A percentile compares a stretch with the other conserved stretches of the same genome.
These are phyloP conservation scores for Lasiodiplodia sp. DNA, from an alignment of 2,329 filamentous ascomycete genomes.

Conservation along the genomic window DNA sequence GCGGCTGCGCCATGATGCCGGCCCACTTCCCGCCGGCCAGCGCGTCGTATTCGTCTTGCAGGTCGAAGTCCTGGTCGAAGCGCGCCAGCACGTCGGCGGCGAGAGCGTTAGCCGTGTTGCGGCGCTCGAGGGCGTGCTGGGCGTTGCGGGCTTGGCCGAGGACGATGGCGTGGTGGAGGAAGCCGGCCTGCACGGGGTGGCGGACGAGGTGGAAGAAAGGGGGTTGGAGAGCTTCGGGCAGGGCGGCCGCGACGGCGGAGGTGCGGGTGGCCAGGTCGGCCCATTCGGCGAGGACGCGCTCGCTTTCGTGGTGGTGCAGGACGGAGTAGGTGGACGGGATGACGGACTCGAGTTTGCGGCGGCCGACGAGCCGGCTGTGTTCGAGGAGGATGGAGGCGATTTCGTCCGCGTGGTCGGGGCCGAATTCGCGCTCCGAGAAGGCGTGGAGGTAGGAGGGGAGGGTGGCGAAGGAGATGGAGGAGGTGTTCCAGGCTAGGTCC, in stretches of 20 bases:
- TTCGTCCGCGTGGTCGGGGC: background rate
- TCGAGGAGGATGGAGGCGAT: conserved; percentile 19
- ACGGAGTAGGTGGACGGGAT: conserved; percentile 32
- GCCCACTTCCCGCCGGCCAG: conserved; percentile 39
- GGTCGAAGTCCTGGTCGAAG: conserved; percentile 34
- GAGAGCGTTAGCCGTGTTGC: conserved; percentile 34
- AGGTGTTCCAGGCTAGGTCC: conserved; percentile 36
- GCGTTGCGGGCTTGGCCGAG: conserved; percentile 57
- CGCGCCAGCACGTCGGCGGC: conserved; percentile 30
- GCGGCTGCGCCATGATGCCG: background rate
- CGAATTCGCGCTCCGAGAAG: conserved; percentile 25
- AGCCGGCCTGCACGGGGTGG: conserved; percentile 63
- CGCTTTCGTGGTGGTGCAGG: conserved; percentile 33
- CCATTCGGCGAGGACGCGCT: conserved; percentile 32
- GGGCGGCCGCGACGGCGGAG: conserved; percentile 33
- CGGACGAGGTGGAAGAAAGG: conserved; percentile 67
- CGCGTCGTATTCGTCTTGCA: conserved; percentile 32
- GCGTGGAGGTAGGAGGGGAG: conserved; percentile 26
- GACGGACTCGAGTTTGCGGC: conserved; percentile 30
- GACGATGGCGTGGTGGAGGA: conserved; percentile 51
- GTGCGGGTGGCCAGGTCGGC: conserved; percentile 22
- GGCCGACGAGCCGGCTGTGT: conserved; percentile 26
- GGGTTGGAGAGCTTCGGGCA: conserved; percentile 56
- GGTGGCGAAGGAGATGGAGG: background rate
- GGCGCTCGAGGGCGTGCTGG: conserved; percentile 53